Percentiles rank a stretch among this genome's conserved stretches.
Evolutionary conservation across 768 basidiomycete genomes (phyloP).

Genomic region (Naganishia antarctica): DNA sequence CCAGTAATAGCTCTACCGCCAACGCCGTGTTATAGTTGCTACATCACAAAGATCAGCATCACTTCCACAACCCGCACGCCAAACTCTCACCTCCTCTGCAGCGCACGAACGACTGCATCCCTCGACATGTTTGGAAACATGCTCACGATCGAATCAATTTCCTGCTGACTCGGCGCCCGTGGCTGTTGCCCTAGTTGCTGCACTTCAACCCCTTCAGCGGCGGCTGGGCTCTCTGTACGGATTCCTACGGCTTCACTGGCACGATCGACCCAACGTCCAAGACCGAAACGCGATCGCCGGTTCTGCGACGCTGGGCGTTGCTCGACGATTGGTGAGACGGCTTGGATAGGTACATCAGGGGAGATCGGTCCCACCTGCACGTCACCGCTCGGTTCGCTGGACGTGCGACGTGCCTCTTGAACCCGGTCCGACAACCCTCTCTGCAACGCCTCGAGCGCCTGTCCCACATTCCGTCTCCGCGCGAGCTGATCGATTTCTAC

Average conservation of each 20-base stretch:
- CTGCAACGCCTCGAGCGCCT: slow-evolving; percentile 2
- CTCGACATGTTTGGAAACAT: slow-evolving; percentile 81
- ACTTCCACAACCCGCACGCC: background rate
- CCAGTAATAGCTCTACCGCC: slow-evolving; percentile 74
- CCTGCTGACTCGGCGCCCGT: slow-evolving; percentile 60
- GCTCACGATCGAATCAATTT: slow-evolving; percentile 55
- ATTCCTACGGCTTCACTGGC: slow-evolving; percentile 15
- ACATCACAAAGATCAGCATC: slow-evolving; percentile 1
- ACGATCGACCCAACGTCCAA: slow-evolving; percentile 18
- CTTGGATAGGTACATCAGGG: too few species aligned
- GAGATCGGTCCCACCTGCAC: too few species aligned
- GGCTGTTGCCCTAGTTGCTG: background rate
- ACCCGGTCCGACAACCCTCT: slow-evolving; percentile 1
- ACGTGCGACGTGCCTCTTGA: too few species aligned
- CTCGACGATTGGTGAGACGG: too few species aligned
- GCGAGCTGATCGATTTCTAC: background rate
- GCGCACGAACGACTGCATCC: slow-evolving; percentile 66
- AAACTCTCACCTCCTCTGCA: slow-evolving; percentile 71
- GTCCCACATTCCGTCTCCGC: background rate
- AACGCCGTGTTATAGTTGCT: slow-evolving; percentile 69
- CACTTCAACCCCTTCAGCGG: background rate
- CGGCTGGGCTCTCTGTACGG: slow-evolving; percentile 12
- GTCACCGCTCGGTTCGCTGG: too few species aligned
- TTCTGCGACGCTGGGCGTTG: background rate
- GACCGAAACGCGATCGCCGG: slow-evolving; percentile 6